phyloP scores from a whole-genome alignment of 2,329 filamentous ascomycete species.

The Plectosphaerella sp. region DNA sequence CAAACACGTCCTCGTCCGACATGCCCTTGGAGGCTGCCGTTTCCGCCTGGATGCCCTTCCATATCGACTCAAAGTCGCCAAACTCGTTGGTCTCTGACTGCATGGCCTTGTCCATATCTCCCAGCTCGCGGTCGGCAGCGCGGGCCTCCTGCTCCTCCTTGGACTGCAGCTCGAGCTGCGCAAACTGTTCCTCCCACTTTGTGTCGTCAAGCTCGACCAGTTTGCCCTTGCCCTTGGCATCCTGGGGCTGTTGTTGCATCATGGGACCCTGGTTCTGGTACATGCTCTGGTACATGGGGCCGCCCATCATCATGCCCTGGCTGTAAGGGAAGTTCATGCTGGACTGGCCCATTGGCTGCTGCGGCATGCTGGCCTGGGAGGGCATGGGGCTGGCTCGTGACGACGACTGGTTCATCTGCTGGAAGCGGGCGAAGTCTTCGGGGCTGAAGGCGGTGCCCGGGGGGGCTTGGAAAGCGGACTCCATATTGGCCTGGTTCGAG shows the following conservation, averaged over 20 bases:
- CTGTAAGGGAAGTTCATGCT: background rate
- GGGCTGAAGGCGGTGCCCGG: slow-evolving; percentile 64
- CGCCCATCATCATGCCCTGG: slow-evolving; percentile 46
- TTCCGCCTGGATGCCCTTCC: slow-evolving; percentile 77
- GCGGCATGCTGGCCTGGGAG: slow-evolving; percentile 20
- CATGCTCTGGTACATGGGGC: slow-evolving; percentile 54
- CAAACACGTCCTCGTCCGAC: slow-evolving; percentile 61
- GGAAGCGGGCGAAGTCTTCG: slow-evolving; percentile 84
- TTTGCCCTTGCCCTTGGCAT: slow-evolving; percentile 79
- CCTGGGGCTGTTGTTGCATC: slow-evolving; percentile 45
- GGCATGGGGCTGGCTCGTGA: slow-evolving; percentile 57
- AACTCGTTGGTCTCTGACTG: slow-evolving; percentile 71
- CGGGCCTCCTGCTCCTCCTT: slow-evolving; percentile 45
- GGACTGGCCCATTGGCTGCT: slow-evolving; percentile 47
- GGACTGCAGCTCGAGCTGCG: slow-evolving; percentile 72
- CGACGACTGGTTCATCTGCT: slow-evolving; percentile 60
- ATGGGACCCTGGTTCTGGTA: slow-evolving; percentile 47
- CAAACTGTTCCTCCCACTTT: slow-evolving; percentile 96
- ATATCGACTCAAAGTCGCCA: slow-evolving; percentile 87
- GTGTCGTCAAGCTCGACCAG: slow-evolving; percentile 90
- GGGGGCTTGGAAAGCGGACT: slow-evolving; percentile 61
- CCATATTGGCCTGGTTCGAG: slow-evolving; percentile 61
- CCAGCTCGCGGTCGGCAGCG: slow-evolving; percentile 76
- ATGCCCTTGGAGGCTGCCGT: slow-evolving; percentile 66
- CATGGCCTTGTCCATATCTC: slow-evolving; percentile 71